Base-by-base conservation (phyloP, 2,329 filamentous ascomycete species). In the Hymenoscyphus linearis region DNA sequence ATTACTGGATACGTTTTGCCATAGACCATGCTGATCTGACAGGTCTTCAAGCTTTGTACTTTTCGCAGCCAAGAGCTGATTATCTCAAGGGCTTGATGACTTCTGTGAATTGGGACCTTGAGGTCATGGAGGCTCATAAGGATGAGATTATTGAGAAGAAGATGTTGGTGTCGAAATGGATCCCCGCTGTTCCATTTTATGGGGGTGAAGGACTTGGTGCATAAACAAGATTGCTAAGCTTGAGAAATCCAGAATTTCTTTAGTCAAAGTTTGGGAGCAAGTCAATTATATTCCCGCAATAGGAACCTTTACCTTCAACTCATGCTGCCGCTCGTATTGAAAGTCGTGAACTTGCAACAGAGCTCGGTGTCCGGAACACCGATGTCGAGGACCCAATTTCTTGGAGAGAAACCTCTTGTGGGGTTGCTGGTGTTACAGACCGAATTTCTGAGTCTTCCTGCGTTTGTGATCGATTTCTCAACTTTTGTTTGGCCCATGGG, bases 381-480 rank as follows among this genome's bases (percentile, higher is more conserved):
- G 84, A 87, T 1, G 82, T 86, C 4, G 85, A 86, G 1, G 84
- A 86, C 1, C 80, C 79, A 65, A 83, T 68, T 27, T 79, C 74
- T 62, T 81, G 77, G 44, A 83, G 65, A n/a, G 74, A 67, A 25
- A 82, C 35, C 52, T 67, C 62, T 57, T 62, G 65, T 52, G 37
- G 36, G 26, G 34, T 2, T 35, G 35, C 34, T 54, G 34, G 27
- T 44, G 63, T 50, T 5, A 47, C n/a, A 61, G 36, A 44, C 52
- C 27, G 27, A 10, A 27, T 52, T 55, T 68, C 61, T 55, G 60
- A 65, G 18, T 50, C 18, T 62, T 40, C 52, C 50, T 36, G 27
- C 9, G 27, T 56, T 56, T 68, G 60, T 57, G 60, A 65, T 47
- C 68, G 67, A 26, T 67, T 64, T 56, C 64, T 64, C 40, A 75